phyloP scores from a whole-genome alignment of 1,139 yeast genomes.

The Diutina scorzettiae region DNA sequence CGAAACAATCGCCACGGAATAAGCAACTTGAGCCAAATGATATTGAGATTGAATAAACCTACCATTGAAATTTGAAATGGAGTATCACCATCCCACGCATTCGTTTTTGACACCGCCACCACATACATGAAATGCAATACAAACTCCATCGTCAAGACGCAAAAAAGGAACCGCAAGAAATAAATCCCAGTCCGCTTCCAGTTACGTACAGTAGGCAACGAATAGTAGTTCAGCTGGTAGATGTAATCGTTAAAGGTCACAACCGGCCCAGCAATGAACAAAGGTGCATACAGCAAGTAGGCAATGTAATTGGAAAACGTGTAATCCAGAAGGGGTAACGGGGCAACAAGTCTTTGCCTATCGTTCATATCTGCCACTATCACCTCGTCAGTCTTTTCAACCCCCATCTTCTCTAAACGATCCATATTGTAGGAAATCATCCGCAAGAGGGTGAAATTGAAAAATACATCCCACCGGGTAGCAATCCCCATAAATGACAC shows the following conservation, averaged over 20 bases:
- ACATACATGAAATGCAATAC: slow-evolving; percentile 82
- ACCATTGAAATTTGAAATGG: slow-evolving; percentile 94
- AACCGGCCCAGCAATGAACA: slow-evolving; percentile 92
- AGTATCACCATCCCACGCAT: slow-evolving; percentile 83
- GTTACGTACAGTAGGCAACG: slow-evolving; percentile 16
- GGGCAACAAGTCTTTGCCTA: slow-evolving; percentile 54
- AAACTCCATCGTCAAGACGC: slow-evolving; percentile 81
- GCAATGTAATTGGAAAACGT: slow-evolving; percentile 53
- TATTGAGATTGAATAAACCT: slow-evolving; percentile 78
- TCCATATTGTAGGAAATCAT: slow-evolving; percentile 79
- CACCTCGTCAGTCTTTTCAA: slow-evolving; percentile 7
- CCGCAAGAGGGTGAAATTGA: slow-evolving; percentile 76
- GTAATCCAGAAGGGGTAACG: slow-evolving; percentile 52
- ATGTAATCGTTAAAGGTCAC: slow-evolving; percentile 84
- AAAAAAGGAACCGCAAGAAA: slow-evolving; percentile 54
- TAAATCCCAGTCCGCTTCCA: slow-evolving; percentile 44
- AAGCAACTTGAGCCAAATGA: slow-evolving; percentile 84
- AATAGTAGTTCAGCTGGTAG: slow-evolving; percentile 48
- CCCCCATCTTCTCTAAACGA: slow-evolving; percentile 33
- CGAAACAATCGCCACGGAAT: slow-evolving; percentile 96
- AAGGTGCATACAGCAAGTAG: slow-evolving; percentile 74
- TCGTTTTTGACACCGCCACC: slow-evolving; percentile 78
- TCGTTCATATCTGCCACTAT: slow-evolving; percentile 34
- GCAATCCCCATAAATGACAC: slow-evolving; percentile 58
- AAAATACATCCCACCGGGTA: slow-evolving; percentile 91